These are phyloP conservation scores for Platanus orientalis DNA, from an alignment of 164 flowering plant genomes.

Conservation along the genomic window DNA sequence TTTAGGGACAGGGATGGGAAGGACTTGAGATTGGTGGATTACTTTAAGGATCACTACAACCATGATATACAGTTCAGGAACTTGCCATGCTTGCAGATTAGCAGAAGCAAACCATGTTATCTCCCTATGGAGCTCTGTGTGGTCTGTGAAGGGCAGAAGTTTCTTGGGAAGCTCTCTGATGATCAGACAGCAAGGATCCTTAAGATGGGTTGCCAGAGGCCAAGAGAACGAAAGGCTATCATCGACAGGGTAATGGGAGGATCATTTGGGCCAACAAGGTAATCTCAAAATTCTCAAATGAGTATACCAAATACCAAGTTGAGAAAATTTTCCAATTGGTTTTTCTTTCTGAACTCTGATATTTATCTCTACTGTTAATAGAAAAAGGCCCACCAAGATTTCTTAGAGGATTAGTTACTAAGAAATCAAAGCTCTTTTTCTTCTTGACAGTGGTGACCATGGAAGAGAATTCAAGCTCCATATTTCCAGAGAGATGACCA, in stretches of 20 bases:
- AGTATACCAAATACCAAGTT: not conserved
- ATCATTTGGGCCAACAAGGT: constrained; percentile 84
- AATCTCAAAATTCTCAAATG: constrained; percentile 13
- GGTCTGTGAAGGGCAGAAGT: constrained; percentile 94
- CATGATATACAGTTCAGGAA: constrained; percentile 79
- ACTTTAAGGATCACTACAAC: constrained; percentile 82
- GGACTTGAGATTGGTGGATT: constrained; percentile 53
- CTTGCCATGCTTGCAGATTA: constrained; percentile 89
- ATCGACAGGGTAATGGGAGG: constrained; percentile 72
- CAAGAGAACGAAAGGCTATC: constrained; percentile 66
- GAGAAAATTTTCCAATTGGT: too few species aligned
- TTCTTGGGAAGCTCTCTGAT: constrained; percentile 85
- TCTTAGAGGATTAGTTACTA: not conserved
- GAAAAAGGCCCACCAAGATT: not conserved
- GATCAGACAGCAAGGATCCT: constrained; percentile 83
- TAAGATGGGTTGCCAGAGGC: constrained; percentile 83
- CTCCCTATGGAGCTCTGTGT: constrained; percentile 97
- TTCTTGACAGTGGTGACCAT: constrained; percentile 46
- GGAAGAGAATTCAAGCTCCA: constrained; percentile 73
- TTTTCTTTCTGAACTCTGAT: not conserved
- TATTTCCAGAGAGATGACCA: constrained; percentile 76
- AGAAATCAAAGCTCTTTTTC: not conserved
- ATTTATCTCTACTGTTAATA: too few species aligned
- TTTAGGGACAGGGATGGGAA: constrained; percentile 75
- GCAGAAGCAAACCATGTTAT: constrained; percentile 89